Base-by-base conservation (phyloP, 176 grass and related monocot species). In the Thalia dealbata region DNA sequence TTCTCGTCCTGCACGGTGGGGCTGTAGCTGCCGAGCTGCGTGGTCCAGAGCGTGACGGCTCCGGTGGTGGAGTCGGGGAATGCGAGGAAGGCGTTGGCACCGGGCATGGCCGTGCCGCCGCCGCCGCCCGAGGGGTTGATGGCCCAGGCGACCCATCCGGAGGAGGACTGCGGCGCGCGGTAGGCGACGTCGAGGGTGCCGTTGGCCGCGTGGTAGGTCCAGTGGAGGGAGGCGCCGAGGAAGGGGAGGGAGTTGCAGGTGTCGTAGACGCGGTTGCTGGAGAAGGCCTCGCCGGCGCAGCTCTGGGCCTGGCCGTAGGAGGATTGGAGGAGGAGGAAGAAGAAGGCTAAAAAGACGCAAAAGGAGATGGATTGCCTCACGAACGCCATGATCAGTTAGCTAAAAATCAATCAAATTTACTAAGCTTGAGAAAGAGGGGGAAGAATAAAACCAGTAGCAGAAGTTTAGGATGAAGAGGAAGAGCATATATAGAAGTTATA, bases 101-200 rank as follows among this genome's bases (percentile, higher is more conserved):
- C 83, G 4, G 0, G 0, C 95, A 99, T 99, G 54, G 32, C 32
- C 4, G 32, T 38, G 32, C 32, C 4, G 32, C 32, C 32, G 32
- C 12, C 78, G 50, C 1, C 0, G 8, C 10, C 0, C 1, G 0
- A 5, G 7, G 90, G 69, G 85, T 99, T 99, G 87, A 99, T 88
- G n/a, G 78, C 95, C 95, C 95, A 99, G 51, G 42, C 78, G 13
- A 93, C 95, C 90, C 90, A 99, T 0, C 81, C 78, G 66, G 10
- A 2, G 43, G 43, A 0, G 8, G 3, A 6, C 70, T 75, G 45
- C 63, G 74, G 35, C 28, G 86, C 84, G 29, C 87, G 85, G 81
- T 85, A 99, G 30, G 95, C 95, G 12, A 99, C 18, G 76, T 87
- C 85, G 3, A 75, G 81, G 8, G 95, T 93, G 61, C 71, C 64